Conservation (phyloP, 2,329 filamentous ascomycete genomes). For the Fusarium guadeloupense region DNA sequence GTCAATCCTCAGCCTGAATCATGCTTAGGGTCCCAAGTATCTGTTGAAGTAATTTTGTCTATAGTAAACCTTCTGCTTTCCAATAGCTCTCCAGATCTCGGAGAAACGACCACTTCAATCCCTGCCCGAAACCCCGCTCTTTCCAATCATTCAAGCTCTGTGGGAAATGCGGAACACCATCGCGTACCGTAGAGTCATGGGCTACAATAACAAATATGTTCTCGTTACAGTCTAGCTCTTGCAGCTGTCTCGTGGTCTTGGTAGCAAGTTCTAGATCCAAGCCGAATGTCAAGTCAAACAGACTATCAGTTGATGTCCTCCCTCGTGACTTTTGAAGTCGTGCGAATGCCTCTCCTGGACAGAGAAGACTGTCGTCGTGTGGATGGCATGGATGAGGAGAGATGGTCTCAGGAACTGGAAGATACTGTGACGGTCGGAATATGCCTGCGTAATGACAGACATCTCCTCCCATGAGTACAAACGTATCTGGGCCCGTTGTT, state of each 20-base stretch:
- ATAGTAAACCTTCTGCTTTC: conserved; percentile 21
- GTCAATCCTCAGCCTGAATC: too few species aligned
- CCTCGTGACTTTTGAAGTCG: conserved; percentile 30
- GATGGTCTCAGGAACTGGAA: conserved; percentile 47
- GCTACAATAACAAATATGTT: conserved; percentile 33
- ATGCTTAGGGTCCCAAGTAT: too few species aligned
- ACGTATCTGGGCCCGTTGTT: conserved; percentile 46
- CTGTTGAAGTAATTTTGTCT: too few species aligned
- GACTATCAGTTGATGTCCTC: conserved; percentile 17
- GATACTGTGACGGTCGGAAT: conserved; percentile 48
- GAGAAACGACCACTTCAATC: conserved; percentile 33
- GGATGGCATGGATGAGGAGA: conserved; percentile 33
- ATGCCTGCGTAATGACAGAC: conserved; percentile 52
- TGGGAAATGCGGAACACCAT: conserved; percentile 37
- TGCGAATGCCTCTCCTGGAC: conserved; percentile 30
- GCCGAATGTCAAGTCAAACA: conserved; percentile 36
- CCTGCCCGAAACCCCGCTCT: conserved; percentile 15
- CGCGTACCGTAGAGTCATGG: conserved; percentile 33
- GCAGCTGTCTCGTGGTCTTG: conserved; percentile 20
- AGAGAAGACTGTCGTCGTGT: neutral
- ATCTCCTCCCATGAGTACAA: conserved; percentile 55
- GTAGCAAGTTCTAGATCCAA: conserved; percentile 27
- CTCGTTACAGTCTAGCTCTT: conserved; percentile 35
- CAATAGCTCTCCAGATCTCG: conserved; percentile 34
- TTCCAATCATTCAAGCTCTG: conserved; percentile 35